Evolutionary conservation across 345 rosid genomes (phyloP), one percentile per base, ranked within the genome.

Genomic region (Eutrema japonicum): DNA sequence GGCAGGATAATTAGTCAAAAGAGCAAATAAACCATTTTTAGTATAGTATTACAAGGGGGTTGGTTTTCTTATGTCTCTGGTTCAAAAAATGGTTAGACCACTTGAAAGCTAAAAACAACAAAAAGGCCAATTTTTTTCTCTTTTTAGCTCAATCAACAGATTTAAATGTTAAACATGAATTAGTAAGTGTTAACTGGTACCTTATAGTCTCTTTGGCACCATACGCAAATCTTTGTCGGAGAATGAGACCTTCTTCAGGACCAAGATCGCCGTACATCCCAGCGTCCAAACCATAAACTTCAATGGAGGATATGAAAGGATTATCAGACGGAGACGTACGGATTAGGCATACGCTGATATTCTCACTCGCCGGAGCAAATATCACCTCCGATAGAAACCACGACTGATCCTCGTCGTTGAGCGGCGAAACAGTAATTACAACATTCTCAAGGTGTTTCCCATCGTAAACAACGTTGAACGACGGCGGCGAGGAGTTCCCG

Each of bases 271-370:
- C 37, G 55, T 63, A 72, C 70, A 72, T 72, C 4, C 54, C 70
- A 30, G 4, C 55, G 4, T 45, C 55, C 38, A 72, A 18, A 18
- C 37, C 37, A 12, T 33, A 33, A 18, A 72, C 70, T 64, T 72
- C 70, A 72, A 72, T 72, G 35, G 77, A 41, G 2, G 70, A 63
- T 32, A 64, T 43, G 42, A 72, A 72, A 51, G 70, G 70, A 10
- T 16, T 11, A 36, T 43, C 38, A 0, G 35, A 41, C 1, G 22
- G 35, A 26, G 70, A 53, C 32, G 64, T 54, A 11, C 55, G 70
- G 47, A 45, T 1, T 2, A 72, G 37, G 41, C 77, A 72, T 1
- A 72, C 45, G 22, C 70, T 72, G 14, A 64, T 64, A 10, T 36
- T 33, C 27, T 32, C 64, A 52, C 10, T 42, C 14, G 26, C 57